phyloP scores from a whole-genome alignment of 1,139 yeast species.

The Candida pseudoviswanathii region DNA sequence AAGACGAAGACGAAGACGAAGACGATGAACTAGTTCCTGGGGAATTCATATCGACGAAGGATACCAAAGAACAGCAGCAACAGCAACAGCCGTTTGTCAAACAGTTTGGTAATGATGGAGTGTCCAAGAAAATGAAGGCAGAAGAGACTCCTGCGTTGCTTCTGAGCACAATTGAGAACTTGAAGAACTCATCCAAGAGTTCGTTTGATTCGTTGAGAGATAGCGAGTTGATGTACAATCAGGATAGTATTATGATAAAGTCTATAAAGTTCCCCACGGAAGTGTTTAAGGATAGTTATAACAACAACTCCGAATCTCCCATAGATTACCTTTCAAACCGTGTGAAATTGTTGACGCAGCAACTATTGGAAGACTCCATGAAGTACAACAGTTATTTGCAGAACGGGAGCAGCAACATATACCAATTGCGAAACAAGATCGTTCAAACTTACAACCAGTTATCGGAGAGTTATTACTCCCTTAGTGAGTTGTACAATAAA shows the following conservation, averaged over 20 bases:
- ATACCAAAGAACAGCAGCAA: background rate
- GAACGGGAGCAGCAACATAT: constrained; percentile 36
- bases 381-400: constrained; percentile 19
- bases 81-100: background rate
- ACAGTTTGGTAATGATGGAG: background rate
- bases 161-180: constrained; percentile 1
- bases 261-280: constrained; percentile 9
- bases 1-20: constrained; percentile 14
- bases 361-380: constrained; percentile 11
- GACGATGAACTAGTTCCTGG: constrained; percentile 24
- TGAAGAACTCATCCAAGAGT: background rate
- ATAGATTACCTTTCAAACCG: constrained; percentile 17
- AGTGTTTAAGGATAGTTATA: background rate
- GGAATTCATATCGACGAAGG: constrained; percentile 18
- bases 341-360: constrained; percentile 9
- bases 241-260: constrained; percentile 7
- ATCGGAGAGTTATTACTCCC: constrained; percentile 46
- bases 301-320: constrained; percentile 13
- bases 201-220: constrained; percentile 9
- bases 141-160: background rate
- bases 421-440: constrained; percentile 30
- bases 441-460: constrained; percentile 34
- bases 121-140: background rate
- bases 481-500: constrained; percentile 49
- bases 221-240: constrained; percentile 4